Percentiles rank a stretch among this genome's conserved stretches.
These are phyloP conservation scores for Pleoardoris graminearum DNA, from an alignment of 2,329 filamentous ascomycete genomes.

Conservation along the genomic window DNA sequence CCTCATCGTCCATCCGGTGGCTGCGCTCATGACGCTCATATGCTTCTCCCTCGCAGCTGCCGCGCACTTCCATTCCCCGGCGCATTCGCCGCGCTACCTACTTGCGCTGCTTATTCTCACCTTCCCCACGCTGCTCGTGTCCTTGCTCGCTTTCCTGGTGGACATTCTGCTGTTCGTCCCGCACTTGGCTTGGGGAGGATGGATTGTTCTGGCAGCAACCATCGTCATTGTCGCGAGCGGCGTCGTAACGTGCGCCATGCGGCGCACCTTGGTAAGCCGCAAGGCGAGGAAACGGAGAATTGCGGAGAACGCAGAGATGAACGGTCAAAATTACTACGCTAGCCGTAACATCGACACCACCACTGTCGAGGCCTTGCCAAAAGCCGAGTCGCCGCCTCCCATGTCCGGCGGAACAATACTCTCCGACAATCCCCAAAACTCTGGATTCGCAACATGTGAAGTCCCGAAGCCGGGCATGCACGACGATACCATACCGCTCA, in stretches of 20 bases:
- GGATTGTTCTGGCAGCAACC: constrained; percentile 86
- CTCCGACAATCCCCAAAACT: constrained; percentile 38
- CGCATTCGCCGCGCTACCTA: constrained; percentile 87
- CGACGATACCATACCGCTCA: constrained; percentile 73
- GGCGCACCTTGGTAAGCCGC: constrained; percentile 83
- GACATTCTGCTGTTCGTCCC: constrained; percentile 95
- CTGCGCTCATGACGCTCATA: constrained; percentile 80
- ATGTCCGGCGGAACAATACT: constrained; percentile 37
- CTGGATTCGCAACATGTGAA: constrained; percentile 67
- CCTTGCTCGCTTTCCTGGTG: constrained; percentile 85
- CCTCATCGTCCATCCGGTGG: constrained; percentile 89
- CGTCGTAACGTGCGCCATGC: constrained; percentile 91
- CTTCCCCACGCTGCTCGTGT: constrained; percentile 80
- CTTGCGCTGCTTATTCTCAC: constrained; percentile 83
- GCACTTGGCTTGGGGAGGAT: constrained; percentile 91
- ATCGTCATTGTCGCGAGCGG: constrained; percentile 80
- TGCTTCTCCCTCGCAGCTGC: constrained; percentile 79
- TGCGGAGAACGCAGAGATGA: constrained; percentile 95
- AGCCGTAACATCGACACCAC: constrained; percentile 45
- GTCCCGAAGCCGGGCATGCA: constrained; percentile 59
- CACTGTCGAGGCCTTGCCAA: constrained; percentile 42
- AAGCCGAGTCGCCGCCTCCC: constrained; percentile 59
- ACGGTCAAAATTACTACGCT: constrained; percentile 83
- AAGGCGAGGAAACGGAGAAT: constrained; percentile 93
- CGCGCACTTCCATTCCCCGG: constrained; percentile 83